Conservation (phyloP, 2,329 filamentous ascomycete species). For the Colletotrichum viniferum region DNA sequence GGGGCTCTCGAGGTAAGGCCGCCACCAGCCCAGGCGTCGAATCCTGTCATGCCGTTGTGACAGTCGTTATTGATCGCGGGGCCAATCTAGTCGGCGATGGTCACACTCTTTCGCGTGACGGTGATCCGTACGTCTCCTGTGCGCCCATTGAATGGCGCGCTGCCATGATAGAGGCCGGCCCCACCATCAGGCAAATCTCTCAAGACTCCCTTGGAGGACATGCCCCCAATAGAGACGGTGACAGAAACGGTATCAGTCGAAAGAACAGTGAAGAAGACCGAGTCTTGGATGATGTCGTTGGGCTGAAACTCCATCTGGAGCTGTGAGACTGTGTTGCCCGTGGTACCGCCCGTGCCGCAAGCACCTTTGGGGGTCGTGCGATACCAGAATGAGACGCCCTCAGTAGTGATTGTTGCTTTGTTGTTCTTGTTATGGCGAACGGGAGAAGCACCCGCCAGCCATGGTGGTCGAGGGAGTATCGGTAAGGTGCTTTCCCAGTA, state of each 20-base stretch:
- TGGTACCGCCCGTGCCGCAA: slow-evolving; percentile 32
- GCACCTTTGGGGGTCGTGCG: slow-evolving; percentile 26
- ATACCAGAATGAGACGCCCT: slow-evolving; percentile 35
- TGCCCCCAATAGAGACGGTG: background rate
- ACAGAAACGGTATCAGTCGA: background rate
- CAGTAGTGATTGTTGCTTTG: slow-evolving; percentile 28
- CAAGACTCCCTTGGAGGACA: background rate
- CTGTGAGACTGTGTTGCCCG: slow-evolving; percentile 29
- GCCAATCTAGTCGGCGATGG: background rate
- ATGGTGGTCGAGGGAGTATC: slow-evolving; percentile 53
- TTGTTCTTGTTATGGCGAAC: slow-evolving; percentile 54
- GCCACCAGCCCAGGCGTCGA: slow-evolving; percentile 9
- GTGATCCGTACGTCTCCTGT: slow-evolving; percentile 36
- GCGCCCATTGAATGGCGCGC: slow-evolving; percentile 25
- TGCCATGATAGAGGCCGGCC: slow-evolving; percentile 25
- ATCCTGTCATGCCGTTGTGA: background rate
- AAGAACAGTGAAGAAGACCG: slow-evolving; percentile 24
- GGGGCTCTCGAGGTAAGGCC: background rate
- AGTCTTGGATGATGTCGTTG: slow-evolving; percentile 10
- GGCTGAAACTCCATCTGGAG: slow-evolving; percentile 27
- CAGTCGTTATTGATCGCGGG: background rate
- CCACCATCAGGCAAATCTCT: slow-evolving; percentile 3
- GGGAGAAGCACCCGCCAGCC: slow-evolving; percentile 52
- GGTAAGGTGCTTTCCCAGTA: slow-evolving; percentile 39
- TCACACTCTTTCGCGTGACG: slow-evolving; percentile 25